A percentile compares a stretch with the other conserved stretches of the same genome.
Evolutionary conservation across 2,329 filamentous ascomycete species (phyloP).

Genomic region (Phialophora macrospora): DNA sequence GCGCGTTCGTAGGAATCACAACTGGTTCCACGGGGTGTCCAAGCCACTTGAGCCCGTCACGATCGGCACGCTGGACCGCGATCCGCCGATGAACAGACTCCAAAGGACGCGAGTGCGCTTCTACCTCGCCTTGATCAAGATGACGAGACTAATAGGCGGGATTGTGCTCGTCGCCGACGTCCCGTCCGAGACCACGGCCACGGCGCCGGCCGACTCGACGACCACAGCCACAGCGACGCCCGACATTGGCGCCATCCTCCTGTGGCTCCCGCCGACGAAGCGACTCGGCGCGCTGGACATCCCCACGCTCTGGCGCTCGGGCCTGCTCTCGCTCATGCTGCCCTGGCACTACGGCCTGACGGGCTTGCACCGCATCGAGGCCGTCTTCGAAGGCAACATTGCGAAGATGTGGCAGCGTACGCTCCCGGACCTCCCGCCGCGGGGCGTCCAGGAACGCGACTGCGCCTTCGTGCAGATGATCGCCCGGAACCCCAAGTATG

Average conservation of each 20-base stretch:
- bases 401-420: slow-evolving; percentile 26
- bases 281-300: slow-evolving; percentile 21
- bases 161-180: slow-evolving; percentile 25
- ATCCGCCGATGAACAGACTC: slow-evolving; percentile 22
- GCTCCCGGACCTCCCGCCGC: slow-evolving; percentile 21
- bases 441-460: slow-evolving; percentile 18
- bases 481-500: slow-evolving; percentile 26
- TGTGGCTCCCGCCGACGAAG: slow-evolving; percentile 28
- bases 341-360: slow-evolving; percentile 31
- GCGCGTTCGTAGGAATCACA: slow-evolving; percentile 27
- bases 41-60: slow-evolving; percentile 23
- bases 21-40: slow-evolving; percentile 31
- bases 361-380: slow-evolving; percentile 28
- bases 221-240: neutral
- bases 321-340: slow-evolving; percentile 22
- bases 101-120: slow-evolving; percentile 29
- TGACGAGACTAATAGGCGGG: slow-evolving; percentile 25
- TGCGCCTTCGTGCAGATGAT: slow-evolving; percentile 34
- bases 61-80: slow-evolving; percentile 13
- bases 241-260: slow-evolving; percentile 29
- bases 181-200: neutral
- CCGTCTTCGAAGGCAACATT: slow-evolving; percentile 29
- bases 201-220: neutral
- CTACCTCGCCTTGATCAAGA: slow-evolving; percentile 24
- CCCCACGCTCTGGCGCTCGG: slow-evolving; percentile 22